Evolutionary conservation across 2,329 filamentous ascomycete genomes (phyloP), one percentile per base, ranked within the genome.

Genomic region (Epichloe scottii): DNA sequence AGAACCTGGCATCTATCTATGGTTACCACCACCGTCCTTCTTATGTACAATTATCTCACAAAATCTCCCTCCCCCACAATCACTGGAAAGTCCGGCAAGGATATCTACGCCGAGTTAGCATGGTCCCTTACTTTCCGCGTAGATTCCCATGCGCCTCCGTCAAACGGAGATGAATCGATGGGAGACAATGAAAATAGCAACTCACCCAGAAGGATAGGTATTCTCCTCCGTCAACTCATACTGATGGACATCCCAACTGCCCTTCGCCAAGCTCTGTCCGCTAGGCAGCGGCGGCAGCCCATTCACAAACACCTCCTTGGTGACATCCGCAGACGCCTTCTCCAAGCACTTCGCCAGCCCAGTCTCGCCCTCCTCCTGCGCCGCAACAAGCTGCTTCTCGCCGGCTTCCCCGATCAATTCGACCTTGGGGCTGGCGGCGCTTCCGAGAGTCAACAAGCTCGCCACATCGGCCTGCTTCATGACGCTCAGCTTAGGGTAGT

Each of bases 221-320:
- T 85, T 78, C 63, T 90, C 82, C 61, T 73, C 71, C 35, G 74
- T 69, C 61, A 87, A 63, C 56, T 71, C 69, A 61, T 94, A 82
- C 68, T 84, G 80, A 67, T 89, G 82, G 63, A 84, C 80, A 63
- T 82, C 75, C 72, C 81, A 80, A 55, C 73, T 65, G 42, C 76
- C 75, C 44, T 67, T 71, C 45, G 68, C 67, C 53, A 75, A 60
- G 58, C 73, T 79, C 67, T 82, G 70, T n/a, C 87, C 84, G 61
- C 82, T 82, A 15, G 91, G 93, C 62, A 86, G 71, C n/a, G 93
- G 93, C 52, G 93, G 93, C 68, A 98, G 68, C 1, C 91, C 90
- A 60, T 85, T 76, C 43, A 85, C 76, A 48, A 87, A 82, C 56
- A 96, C 67, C 51, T 90, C 79, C 57, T 69, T 66, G 46, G 62